phyloP scores from a whole-genome alignment of 129 eudicot genomes.

The Saposhnikovia divaricata region DNA sequence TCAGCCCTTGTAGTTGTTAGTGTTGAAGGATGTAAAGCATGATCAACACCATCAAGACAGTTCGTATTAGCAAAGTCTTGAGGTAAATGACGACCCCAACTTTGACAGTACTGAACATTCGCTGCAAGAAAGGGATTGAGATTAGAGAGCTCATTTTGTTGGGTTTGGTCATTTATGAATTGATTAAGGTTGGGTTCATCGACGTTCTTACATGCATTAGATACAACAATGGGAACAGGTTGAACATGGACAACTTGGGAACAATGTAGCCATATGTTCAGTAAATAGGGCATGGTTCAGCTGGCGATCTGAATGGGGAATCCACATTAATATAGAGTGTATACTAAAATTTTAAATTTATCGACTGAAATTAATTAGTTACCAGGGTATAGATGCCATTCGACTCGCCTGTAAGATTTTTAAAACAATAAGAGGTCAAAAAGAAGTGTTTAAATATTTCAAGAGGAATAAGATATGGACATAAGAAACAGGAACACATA shows the following conservation, averaged over 20 bases:
- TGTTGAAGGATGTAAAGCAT: no score
- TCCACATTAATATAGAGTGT: background rate
- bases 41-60: no score
- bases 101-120: conserved; percentile 24
- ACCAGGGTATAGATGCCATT: conserved; percentile 25
- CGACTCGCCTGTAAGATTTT: conserved; percentile 37
- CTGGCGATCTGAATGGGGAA: no score
- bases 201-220: conserved; percentile 21
- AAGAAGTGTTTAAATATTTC: background rate
- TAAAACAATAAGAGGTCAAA: conserved; percentile 22
- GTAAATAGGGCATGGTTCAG: conserved; percentile 28
- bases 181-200: conserved; percentile 26
- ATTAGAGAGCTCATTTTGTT: background rate
- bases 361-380: conserved; percentile 14
- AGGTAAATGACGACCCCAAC: conserved; percentile 35
- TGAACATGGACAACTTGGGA: conserved; percentile 25
- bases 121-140: conserved; percentile 6
- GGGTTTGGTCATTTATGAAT: conserved; percentile 22
- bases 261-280: conserved; percentile 23
- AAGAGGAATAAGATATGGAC: background rate
- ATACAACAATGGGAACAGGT: conserved; percentile 19
- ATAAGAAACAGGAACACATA: background rate
- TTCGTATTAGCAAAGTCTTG: conserved; percentile 28
- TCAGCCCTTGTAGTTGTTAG: no score
- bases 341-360: background rate